These are phyloP conservation scores for Ceratocystis ficicola DNA, from an alignment of 2,329 filamentous ascomycete species.

Conservation along the genomic window DNA sequence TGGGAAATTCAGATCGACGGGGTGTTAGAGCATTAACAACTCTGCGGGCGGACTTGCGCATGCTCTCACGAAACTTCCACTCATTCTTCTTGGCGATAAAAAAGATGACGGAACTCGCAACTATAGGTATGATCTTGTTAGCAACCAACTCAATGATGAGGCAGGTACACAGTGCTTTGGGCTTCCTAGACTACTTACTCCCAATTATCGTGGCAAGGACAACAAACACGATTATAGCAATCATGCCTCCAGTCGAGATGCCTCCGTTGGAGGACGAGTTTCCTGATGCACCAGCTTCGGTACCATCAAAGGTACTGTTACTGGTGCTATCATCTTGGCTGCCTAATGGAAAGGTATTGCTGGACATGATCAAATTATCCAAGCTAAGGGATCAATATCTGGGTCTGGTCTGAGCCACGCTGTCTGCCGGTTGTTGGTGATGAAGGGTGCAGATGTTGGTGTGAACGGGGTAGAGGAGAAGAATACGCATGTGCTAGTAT, in stretches of 20 bases:
- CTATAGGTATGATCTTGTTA: constrained; percentile 32
- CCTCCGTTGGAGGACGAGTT: constrained; percentile 45
- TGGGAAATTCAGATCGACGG: constrained; percentile 48
- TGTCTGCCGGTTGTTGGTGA: not conserved
- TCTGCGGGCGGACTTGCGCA: constrained; percentile 54
- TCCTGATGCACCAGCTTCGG: constrained; percentile 54
- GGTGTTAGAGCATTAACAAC: constrained; percentile 52
- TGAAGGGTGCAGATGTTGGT: not conserved
- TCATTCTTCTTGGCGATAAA: constrained; percentile 74
- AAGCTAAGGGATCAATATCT: not conserved
- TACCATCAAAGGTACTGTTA: constrained; percentile 34
- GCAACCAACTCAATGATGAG: not conserved
- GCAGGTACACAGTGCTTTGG: no score
- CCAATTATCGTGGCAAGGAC: constrained; percentile 54
- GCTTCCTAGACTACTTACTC: constrained; percentile 38
- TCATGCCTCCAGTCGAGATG: constrained; percentile 55
- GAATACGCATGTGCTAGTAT: no score
- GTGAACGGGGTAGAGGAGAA: no score
- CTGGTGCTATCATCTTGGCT: constrained; percentile 25
- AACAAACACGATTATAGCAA: constrained; percentile 64
- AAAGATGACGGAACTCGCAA: constrained; percentile 55
- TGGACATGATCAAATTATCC: constrained; percentile 25
- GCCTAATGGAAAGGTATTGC: constrained; percentile 35
- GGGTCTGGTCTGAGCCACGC: not conserved
- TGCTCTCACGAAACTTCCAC: constrained; percentile 63